These are phyloP conservation scores for Geoglossum cookeanum DNA, from an alignment of 2,329 filamentous ascomycete genomes.

Conservation along the genomic window DNA sequence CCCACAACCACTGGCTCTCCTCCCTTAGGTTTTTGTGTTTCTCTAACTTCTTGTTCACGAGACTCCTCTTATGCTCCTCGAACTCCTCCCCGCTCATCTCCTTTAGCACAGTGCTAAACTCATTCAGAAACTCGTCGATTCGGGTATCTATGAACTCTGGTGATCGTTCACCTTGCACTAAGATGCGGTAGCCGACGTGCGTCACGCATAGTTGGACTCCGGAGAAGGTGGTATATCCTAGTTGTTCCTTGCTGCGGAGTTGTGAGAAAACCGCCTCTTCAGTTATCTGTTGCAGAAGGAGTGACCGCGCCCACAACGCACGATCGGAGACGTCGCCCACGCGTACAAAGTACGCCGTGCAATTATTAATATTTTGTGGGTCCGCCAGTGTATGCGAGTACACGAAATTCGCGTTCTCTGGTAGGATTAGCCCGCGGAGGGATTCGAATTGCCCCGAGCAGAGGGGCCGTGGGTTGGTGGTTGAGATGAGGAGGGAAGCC, in stretches of 20 bases:
- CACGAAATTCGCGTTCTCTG: conserved; percentile 62
- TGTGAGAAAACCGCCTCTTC: conserved; percentile 91
- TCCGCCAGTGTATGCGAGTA: conserved; percentile 70
- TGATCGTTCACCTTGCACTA: conserved; percentile 82
- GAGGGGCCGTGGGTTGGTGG: conserved; percentile 52
- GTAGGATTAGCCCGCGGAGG: conserved; percentile 55
- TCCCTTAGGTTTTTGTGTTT: conserved; percentile 82
- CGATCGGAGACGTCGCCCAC: conserved; percentile 46
- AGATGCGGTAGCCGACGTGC: conserved; percentile 67
- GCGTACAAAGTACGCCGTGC: conserved; percentile 59
- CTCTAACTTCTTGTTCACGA: conserved; percentile 77
- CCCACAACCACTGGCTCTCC: conserved; percentile 69
- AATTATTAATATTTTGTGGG: conserved; percentile 74
- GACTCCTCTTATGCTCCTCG: conserved; percentile 72
- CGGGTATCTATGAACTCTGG: conserved; percentile 69
- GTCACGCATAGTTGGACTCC: conserved; percentile 52
- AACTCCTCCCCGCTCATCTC: conserved; percentile 72
- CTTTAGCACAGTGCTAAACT: conserved; percentile 44
- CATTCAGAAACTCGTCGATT: conserved; percentile 65
- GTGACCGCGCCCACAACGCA: conserved; percentile 50
- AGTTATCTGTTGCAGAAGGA: conserved; percentile 74
- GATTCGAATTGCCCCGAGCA: conserved; percentile 66
- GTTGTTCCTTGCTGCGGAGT: conserved; percentile 86
- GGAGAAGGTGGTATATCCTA: conserved; percentile 90
- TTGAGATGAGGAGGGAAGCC: conserved; percentile 63